These are phyloP conservation scores for Craspedostauros australis DNA, from an alignment of 108 stramenopile species.

Conservation along the genomic window DNA sequence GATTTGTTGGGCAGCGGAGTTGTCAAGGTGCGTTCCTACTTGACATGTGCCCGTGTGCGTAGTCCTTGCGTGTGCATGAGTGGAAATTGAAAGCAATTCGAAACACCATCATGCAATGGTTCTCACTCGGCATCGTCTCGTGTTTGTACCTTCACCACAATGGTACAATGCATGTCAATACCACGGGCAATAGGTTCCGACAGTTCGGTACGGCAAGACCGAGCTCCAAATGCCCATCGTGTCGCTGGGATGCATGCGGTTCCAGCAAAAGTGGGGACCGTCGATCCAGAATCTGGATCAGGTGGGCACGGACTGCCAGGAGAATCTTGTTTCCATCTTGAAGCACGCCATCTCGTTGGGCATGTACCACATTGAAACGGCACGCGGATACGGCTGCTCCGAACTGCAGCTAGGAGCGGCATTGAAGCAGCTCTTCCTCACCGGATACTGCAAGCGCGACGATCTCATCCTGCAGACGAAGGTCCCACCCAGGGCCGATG, in stretches of 20 bases:
- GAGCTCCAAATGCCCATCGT: slow-evolving; percentile 81
- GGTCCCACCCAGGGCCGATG: slow-evolving; percentile 32
- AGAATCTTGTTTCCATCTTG: slow-evolving; percentile 65
- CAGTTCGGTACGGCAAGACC: slow-evolving; percentile 81
- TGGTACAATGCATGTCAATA: slow-evolving; percentile 47
- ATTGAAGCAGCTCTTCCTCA: slow-evolving; percentile 54
- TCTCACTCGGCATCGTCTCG: too few relatives aligned
- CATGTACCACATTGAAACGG: slow-evolving; percentile 91
- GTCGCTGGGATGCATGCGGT: slow-evolving; percentile 88
- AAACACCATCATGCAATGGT: too few relatives aligned
- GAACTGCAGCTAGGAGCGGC: slow-evolving; percentile 77
- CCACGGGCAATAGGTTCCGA: slow-evolving; percentile 46
- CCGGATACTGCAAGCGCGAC: slow-evolving; percentile 60
- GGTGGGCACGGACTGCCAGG: slow-evolving; percentile 62
- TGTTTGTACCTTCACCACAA: too few relatives aligned
- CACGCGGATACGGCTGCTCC: slow-evolving; percentile 71
- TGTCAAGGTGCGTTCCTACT: too few relatives aligned
- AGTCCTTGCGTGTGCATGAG: too few relatives aligned
- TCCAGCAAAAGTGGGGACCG: slow-evolving; percentile 88
- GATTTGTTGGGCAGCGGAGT: too few relatives aligned
- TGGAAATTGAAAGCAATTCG: too few relatives aligned
- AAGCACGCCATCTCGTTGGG: slow-evolving; percentile 64
- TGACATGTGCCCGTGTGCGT: too few relatives aligned
- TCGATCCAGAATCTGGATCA: slow-evolving; percentile 27
- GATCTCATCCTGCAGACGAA: slow-evolving; percentile 91